Percentiles rank a stretch among this genome's conserved stretches.
phyloP scores from a whole-genome alignment of 495 filamentous ascomycete species.

The Lineolata rhizophorae region DNA sequence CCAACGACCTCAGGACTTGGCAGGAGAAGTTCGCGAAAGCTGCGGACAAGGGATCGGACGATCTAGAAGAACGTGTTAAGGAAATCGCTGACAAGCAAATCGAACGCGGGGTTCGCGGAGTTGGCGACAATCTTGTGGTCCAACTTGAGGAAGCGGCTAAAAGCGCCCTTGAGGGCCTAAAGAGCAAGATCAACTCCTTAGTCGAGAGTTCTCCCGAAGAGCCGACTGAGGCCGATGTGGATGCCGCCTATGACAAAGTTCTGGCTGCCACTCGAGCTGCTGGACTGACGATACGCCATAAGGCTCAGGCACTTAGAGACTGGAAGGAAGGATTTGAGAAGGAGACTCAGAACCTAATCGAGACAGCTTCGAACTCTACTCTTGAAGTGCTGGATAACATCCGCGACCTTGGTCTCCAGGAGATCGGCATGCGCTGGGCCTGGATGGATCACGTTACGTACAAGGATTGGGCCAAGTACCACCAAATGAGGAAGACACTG shows the following conservation, averaged over 20 bases:
- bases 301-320: conserved; percentile 55
- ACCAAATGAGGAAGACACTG: conserved; percentile 61
- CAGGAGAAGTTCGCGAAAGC: conserved; percentile 67
- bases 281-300: conserved; percentile 55
- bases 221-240: conserved; percentile 26
- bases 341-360: conserved; percentile 45
- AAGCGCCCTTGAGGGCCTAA: conserved; percentile 39
- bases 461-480: conserved; percentile 88
- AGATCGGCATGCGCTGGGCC: conserved; percentile 94
- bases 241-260: conserved; percentile 41
- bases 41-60: conserved; percentile 56
- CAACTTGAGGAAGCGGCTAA: conserved; percentile 45
- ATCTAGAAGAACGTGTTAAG: conserved; percentile 41
- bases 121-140: conserved; percentile 43
- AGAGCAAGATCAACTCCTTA: conserved; percentile 38
- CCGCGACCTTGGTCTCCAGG: conserved; percentile 72
- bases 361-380: conserved; percentile 55
- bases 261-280: conserved; percentile 41
- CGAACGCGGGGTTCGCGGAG: conserved; percentile 35
- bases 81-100: conserved; percentile 61
- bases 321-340: conserved; percentile 59
- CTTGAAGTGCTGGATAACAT: conserved; percentile 66
- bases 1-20: conserved; percentile 60
- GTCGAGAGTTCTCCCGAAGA: conserved; percentile 32
- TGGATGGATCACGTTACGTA: conserved; percentile 92